A percentile compares a stretch with the other conserved stretches of the same genome.
phyloP scores from a whole-genome alignment of 805 yeast genomes.

The Cyberlindnera galapagoensis region DNA sequence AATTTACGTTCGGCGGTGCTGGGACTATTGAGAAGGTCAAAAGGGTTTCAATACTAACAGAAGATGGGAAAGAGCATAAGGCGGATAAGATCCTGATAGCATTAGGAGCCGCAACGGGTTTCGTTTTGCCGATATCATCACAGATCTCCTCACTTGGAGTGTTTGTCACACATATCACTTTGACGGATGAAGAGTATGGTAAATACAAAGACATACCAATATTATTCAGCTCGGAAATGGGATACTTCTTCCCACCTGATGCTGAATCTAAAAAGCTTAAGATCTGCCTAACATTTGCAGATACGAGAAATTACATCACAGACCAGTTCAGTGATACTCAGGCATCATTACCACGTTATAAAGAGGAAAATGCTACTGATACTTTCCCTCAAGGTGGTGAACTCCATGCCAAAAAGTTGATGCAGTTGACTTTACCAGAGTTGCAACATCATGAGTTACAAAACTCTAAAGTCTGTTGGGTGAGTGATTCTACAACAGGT shows the following conservation, averaged over 20 bases:
- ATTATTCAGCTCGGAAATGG: slow-evolving; percentile 35
- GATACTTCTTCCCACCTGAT: slow-evolving; percentile 45
- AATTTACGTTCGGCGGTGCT: slow-evolving; percentile 27
- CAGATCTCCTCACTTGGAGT: slow-evolving; percentile 33
- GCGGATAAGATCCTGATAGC: slow-evolving; percentile 28
- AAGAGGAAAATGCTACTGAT: slow-evolving; percentile 24
- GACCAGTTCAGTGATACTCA: slow-evolving; percentile 14
- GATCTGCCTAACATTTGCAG: slow-evolving; percentile 27
- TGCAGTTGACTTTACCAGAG: slow-evolving; percentile 34
- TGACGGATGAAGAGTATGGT: slow-evolving; percentile 30
- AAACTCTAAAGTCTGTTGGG: slow-evolving; percentile 32
- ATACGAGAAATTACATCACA: slow-evolving; percentile 22
- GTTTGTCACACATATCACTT: slow-evolving; percentile 31
- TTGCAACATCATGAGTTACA: slow-evolving; percentile 30
- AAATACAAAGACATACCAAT: slow-evolving; percentile 34
- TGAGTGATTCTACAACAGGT: slow-evolving; percentile 31
- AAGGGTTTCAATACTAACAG: slow-evolving; percentile 17
- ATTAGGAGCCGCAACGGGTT: slow-evolving; percentile 33
- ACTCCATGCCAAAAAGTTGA: slow-evolving; percentile 21
- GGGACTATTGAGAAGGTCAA: slow-evolving; percentile 22
- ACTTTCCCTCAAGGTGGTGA: slow-evolving; percentile 30
- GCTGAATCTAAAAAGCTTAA: slow-evolving; percentile 29
- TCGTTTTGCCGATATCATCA: slow-evolving; percentile 25
- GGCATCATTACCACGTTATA: slow-evolving; percentile 32
- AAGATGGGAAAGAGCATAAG: slow-evolving; percentile 23